phyloP scores from a whole-genome alignment of 2,329 filamentous ascomycete genomes.

The Scortechinia acanthostroma region DNA sequence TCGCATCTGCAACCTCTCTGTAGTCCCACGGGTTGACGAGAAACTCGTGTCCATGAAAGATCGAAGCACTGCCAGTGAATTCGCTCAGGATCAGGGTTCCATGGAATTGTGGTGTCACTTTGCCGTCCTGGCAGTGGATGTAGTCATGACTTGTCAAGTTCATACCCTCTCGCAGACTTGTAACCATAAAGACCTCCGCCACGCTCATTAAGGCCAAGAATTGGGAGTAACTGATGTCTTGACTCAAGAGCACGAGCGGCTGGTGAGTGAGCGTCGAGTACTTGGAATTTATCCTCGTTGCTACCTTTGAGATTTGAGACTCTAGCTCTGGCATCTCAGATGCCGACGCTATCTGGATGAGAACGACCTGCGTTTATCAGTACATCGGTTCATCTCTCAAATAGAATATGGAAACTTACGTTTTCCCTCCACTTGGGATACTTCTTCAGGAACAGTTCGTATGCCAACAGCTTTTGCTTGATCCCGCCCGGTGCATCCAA shows the following conservation, averaged over 20 bases:
- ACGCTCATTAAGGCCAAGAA: constrained; percentile 87
- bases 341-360: constrained; percentile 89
- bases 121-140: constrained; percentile 84
- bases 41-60: constrained; percentile 76
- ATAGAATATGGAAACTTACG: not conserved
- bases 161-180: constrained; percentile 93
- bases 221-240: constrained; percentile 86
- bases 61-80: constrained; percentile 83
- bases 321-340: constrained; percentile 83
- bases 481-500: constrained; percentile 88
- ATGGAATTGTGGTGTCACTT: constrained; percentile 66
- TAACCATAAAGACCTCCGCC: constrained; percentile 88
- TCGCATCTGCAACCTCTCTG: constrained; percentile 76
- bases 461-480: constrained; percentile 84
- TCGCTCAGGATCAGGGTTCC: constrained; percentile 87
- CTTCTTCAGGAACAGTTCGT: constrained; percentile 87
- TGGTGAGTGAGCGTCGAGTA: constrained; percentile 89
- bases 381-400: too few species aligned
- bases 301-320: constrained; percentile 84
- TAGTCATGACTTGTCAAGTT: constrained; percentile 94
- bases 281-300: constrained; percentile 84
- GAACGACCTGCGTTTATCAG: constrained; percentile 51
- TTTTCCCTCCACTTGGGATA: constrained; percentile 81
- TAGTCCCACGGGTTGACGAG: constrained; percentile 96
- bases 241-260: constrained; percentile 85